Percentiles rank a stretch among this genome's conserved stretches.
Conservation (phyloP, 768 basidiomycete species). For the Leccinellum albellum region DNA sequence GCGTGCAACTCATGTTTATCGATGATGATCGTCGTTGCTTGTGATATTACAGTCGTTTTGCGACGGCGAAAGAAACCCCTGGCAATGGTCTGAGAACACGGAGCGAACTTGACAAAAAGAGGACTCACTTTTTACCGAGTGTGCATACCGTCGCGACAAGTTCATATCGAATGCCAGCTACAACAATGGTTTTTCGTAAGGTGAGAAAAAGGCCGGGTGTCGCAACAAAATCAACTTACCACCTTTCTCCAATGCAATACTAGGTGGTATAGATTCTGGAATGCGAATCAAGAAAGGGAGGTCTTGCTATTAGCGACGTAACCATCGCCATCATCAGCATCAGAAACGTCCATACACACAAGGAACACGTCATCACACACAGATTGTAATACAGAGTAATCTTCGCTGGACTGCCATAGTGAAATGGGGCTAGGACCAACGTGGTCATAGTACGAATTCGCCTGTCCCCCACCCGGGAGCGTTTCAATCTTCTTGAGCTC, state of each 20-base stretch:
- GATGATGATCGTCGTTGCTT: constrained; percentile 70
- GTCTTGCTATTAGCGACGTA: constrained; percentile 56
- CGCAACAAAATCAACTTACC: constrained; percentile 38
- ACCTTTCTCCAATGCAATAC: constrained; percentile 71
- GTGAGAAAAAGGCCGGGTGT: not conserved
- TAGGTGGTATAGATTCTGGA: constrained; percentile 89
- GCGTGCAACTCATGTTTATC: constrained; percentile 94
- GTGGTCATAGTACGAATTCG: constrained; percentile 73
- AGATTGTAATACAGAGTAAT: constrained; percentile 64
- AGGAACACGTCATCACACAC: constrained; percentile 37
- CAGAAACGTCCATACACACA: constrained; percentile 1
- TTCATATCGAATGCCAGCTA: constrained; percentile 86
- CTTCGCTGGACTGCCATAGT: constrained; percentile 78
- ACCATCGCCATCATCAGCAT: constrained; percentile 1
- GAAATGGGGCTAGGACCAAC: constrained; percentile 80
- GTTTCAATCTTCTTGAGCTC: constrained; percentile 90
- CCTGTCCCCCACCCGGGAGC: constrained; percentile 63
- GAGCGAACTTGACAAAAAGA: not conserved
- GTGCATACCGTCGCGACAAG: constrained; percentile 83
- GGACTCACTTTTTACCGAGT: constrained; percentile 75
- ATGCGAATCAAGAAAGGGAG: constrained; percentile 88
- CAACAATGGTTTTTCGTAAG: not conserved
- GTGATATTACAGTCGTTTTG: constrained; percentile 64
- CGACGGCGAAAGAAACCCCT: constrained; percentile 79
- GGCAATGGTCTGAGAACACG: not conserved